phyloP scores from a whole-genome alignment of 257 asterid genomes.

The Cynanchum wilfordii region DNA sequence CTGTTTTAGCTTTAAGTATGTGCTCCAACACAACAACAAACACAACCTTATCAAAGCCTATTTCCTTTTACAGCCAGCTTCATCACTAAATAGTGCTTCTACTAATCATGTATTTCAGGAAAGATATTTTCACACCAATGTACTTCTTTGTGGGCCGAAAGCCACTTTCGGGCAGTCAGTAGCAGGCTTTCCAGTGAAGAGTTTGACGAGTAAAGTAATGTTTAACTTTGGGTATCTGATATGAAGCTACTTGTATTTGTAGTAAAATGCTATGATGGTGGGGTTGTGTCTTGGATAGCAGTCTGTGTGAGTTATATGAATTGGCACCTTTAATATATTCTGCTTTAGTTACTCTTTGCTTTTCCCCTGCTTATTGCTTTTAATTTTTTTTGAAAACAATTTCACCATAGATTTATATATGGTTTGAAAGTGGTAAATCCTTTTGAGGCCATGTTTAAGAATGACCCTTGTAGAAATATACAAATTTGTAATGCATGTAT shows the following conservation, averaged over 20 bases:
- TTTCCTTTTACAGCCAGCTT: background rate
- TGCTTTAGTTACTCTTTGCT: too few species aligned
- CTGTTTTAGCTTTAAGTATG: background rate
- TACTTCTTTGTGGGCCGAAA: slow-evolving; percentile 83
- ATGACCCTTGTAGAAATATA: too few species aligned
- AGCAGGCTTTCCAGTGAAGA: background rate
- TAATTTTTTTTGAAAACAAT: too few species aligned
- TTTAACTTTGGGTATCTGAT: background rate
- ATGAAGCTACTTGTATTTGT: background rate
- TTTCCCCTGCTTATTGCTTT: too few species aligned
- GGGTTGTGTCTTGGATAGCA: background rate
- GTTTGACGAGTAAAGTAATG: background rate
- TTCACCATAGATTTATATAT: too few species aligned
- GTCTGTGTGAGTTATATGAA: background rate
- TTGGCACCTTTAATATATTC: background rate
- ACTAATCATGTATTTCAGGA: slow-evolving; percentile 45
- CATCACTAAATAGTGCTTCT: background rate
- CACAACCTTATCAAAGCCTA: background rate
- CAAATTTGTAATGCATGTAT: too few species aligned
- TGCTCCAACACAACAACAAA: background rate
- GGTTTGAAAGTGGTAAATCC: too few species aligned
- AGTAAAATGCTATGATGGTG: background rate
- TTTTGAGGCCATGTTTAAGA: too few species aligned
- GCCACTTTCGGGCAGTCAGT: slow-evolving; percentile 37
- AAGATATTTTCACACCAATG: slow-evolving; percentile 91